A percentile compares a stretch with the other conserved stretches of the same genome.
phyloP scores from a whole-genome alignment of 495 filamentous ascomycete species.

The Podospora sp. region DNA sequence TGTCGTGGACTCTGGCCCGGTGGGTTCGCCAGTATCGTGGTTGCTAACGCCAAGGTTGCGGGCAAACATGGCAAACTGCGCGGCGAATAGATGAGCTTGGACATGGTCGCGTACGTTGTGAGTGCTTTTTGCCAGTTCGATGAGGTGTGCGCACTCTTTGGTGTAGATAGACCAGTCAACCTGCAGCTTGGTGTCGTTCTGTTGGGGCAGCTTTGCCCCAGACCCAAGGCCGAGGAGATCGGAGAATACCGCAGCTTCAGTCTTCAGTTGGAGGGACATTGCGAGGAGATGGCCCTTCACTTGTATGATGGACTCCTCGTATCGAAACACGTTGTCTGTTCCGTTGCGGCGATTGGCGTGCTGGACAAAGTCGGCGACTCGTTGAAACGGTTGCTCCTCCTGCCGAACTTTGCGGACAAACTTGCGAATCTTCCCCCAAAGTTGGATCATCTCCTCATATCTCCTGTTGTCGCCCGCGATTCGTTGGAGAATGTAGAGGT shows the following conservation, averaged over 20 bases:
- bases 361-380: slow-evolving; percentile 56
- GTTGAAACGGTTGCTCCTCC: slow-evolving; percentile 64
- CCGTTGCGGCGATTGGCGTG: slow-evolving; percentile 48
- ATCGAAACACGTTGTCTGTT: slow-evolving; percentile 40
- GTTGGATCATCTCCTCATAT: slow-evolving; percentile 42
- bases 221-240: slow-evolving; percentile 53
- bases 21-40: neutral
- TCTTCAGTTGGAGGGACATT: slow-evolving; percentile 53
- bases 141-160: slow-evolving; percentile 40
- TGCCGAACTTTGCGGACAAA: slow-evolving; percentile 50
- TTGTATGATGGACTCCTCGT: slow-evolving; percentile 52
- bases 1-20: neutral
- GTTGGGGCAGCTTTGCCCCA: slow-evolving; percentile 10
- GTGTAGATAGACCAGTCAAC: slow-evolving; percentile 45
- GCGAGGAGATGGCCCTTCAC: slow-evolving; percentile 52
- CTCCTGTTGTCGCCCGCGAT: slow-evolving; percentile 27
- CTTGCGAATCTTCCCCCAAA: slow-evolving; percentile 46
- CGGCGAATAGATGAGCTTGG: slow-evolving; percentile 41
- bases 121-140: slow-evolving; percentile 26
- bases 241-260: slow-evolving; percentile 57
- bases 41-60: slow-evolving; percentile 1
- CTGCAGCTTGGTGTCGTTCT: slow-evolving; percentile 20
- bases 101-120: slow-evolving; percentile 34
- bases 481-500: slow-evolving; percentile 7
- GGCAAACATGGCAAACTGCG: slow-evolving; percentile 34